These are phyloP conservation scores for Solanum corneliomulleri DNA, from an alignment of 257 asterid genomes.

Conservation along the genomic window DNA sequence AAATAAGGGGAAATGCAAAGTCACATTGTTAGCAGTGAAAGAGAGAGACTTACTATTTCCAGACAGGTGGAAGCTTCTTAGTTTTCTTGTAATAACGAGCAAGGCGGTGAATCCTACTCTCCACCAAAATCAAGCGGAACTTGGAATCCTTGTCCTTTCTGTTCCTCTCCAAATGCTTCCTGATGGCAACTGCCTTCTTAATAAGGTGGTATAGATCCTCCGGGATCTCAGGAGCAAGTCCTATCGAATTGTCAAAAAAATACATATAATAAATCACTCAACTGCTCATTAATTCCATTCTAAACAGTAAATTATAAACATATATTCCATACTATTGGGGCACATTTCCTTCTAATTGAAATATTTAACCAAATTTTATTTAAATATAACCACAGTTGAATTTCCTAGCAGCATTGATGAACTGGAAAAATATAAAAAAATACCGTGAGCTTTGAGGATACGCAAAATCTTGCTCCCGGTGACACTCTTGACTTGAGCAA, in stretches of 20 bases:
- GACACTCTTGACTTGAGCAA: background rate
- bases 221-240: conserved; percentile 81
- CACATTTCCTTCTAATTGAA: background rate
- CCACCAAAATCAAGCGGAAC: conserved; percentile 68
- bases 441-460: background rate
- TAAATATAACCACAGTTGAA: background rate
- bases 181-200: conserved; percentile 21
- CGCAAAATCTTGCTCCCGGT: background rate
- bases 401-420: conserved; percentile 29
- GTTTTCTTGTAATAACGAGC: conserved; percentile 91
- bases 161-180: conserved; percentile 84
- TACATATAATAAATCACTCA: background rate
- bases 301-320: background rate
- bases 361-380: background rate
- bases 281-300: background rate
- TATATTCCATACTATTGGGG: background rate
- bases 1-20: background rate
- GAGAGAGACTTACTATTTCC: conserved; percentile 39
- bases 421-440: background rate
- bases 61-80: conserved; percentile 30
- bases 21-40: background rate
- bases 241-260: conserved; percentile 8
- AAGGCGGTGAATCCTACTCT: conserved; percentile 28
- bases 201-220: conserved; percentile 67
- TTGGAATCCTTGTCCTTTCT: conserved; percentile 84